These are phyloP conservation scores for Trypanosoma cruzi DNA, from an alignment of 208 protist species.

Conservation along the genomic window DNA sequence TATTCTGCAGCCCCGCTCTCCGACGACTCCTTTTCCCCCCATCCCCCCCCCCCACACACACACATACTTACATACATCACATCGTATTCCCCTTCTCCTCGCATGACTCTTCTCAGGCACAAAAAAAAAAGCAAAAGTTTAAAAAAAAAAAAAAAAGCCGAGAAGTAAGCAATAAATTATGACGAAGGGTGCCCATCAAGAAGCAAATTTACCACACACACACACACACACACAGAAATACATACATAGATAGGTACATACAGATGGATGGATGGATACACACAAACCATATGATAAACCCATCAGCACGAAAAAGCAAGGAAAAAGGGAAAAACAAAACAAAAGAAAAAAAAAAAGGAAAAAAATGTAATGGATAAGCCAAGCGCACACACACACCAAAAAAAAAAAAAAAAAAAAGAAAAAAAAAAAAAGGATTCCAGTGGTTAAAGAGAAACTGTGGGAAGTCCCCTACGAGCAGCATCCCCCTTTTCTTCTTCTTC, in stretches of 20 bases:
- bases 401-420: slow-evolving; percentile 26
- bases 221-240: background rate
- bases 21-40: too few species aligned
- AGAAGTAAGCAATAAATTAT: too few species aligned
- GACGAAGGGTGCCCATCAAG: too few species aligned
- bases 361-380: background rate
- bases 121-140: too few species aligned
- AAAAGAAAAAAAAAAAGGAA: slow-evolving; percentile 11
- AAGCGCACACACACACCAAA: slow-evolving; percentile 6
- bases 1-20: too few species aligned
- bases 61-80: too few species aligned
- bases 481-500: background rate
- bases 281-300: background rate
- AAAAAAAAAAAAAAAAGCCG: slow-evolving; percentile 17
- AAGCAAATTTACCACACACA: slow-evolving; percentile 2
- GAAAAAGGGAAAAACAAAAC: slow-evolving; percentile 16
- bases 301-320: slow-evolving; percentile 13
- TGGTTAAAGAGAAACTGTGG: too few species aligned
- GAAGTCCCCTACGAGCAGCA: background rate
- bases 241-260: slow-evolving; percentile 1
- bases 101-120: too few species aligned
- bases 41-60: too few species aligned
- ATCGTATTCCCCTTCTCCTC: too few species aligned
- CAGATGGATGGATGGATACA: background rate
- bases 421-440: too few species aligned